Evolutionary conservation across 805 yeast genomes (phyloP).

Genomic region (Torulaspora indica): DNA sequence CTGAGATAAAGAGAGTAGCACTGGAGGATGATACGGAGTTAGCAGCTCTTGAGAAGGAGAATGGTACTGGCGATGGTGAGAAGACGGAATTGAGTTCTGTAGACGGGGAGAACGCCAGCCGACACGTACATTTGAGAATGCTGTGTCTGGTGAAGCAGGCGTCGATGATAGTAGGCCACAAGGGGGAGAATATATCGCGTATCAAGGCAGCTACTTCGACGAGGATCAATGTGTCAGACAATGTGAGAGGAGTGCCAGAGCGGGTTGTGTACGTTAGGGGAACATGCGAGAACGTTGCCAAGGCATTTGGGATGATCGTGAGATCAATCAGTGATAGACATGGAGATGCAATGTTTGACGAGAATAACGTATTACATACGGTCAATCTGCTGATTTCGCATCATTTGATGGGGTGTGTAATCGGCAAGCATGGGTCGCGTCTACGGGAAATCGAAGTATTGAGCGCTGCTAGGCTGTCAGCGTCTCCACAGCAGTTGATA

Average conservation of each 20-base stretch:
- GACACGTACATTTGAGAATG: constrained; percentile 67
- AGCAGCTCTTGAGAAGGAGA: constrained; percentile 27
- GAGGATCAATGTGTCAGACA: constrained; percentile 66
- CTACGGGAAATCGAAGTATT: constrained; percentile 77
- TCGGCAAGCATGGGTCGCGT: constrained; percentile 70
- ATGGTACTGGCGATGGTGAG: constrained; percentile 32
- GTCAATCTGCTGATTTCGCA: constrained; percentile 69
- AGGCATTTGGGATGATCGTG: constrained; percentile 70
- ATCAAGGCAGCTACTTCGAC: constrained; percentile 61
- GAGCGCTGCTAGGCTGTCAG: constrained; percentile 71
- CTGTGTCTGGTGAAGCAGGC: constrained; percentile 73
- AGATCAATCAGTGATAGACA: constrained; percentile 51
- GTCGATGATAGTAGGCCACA: constrained; percentile 68
- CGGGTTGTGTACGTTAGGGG: constrained; percentile 73
- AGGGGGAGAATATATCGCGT: constrained; percentile 67
- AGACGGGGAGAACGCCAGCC: constrained; percentile 40
- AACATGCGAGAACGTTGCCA: constrained; percentile 69
- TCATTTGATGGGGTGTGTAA: constrained; percentile 71
- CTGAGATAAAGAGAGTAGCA: constrained; percentile 62
- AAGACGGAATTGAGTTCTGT: no score
- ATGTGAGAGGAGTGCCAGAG: constrained; percentile 65
- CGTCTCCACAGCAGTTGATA: constrained; percentile 68
- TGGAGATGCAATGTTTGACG: constrained; percentile 48
- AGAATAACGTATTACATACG: constrained; percentile 50
- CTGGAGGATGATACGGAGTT: constrained; percentile 57